Base-by-base conservation (phyloP, 495 filamentous ascomycete genomes). In the Annulohypoxylon moriforme region DNA sequence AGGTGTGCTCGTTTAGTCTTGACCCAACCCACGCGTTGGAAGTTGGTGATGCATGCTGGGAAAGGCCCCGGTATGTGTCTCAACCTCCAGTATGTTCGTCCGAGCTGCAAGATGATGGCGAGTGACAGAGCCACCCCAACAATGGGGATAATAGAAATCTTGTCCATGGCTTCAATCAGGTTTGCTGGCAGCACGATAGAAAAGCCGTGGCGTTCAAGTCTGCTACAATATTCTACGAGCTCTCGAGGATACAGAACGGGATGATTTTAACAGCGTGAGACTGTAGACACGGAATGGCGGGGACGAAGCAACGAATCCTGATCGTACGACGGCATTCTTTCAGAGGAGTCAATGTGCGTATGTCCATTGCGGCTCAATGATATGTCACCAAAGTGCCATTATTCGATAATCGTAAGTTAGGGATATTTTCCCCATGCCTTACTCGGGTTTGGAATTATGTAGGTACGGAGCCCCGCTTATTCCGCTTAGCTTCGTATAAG, bases 21-120 rank as follows among this genome's bases (percentile, higher is more conserved):
- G 0, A 75, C 75, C 77, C 76, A 77, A n/a, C 58, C 69, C 0
- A 79, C 46, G 0, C 82, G 74, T 0, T 68, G 67, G 1, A 85
- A 64, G 52, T 80, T 75, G 0, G 81, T 80, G 29, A 84, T 62
- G 8, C 65, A 67, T 3, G 82, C 78, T 4, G 78, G 49, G 36
- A 81, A 80, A 18, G 84, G 85, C 2, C 85, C 85, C 0, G 85
- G 85, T n/a, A 87, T 77, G 38, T 79, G 67, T 7, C 71, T 64
- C 0, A 84, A 22, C 18, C 29, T 24, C 49, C 49, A 53, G 25
- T 25, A 53, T 53, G 49, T 53, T 31, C 49, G 49, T 25, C 25
- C 25, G 14, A 53, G 49, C 13, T 53, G 49, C 16, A 53, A 53
- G 49, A 25, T 11, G 24, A 31, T 25, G 25, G 11, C 25, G 8